phyloP scores from a whole-genome alignment of 2,329 filamentous ascomycete genomes.

The Clonostachys rhizophaga region DNA sequence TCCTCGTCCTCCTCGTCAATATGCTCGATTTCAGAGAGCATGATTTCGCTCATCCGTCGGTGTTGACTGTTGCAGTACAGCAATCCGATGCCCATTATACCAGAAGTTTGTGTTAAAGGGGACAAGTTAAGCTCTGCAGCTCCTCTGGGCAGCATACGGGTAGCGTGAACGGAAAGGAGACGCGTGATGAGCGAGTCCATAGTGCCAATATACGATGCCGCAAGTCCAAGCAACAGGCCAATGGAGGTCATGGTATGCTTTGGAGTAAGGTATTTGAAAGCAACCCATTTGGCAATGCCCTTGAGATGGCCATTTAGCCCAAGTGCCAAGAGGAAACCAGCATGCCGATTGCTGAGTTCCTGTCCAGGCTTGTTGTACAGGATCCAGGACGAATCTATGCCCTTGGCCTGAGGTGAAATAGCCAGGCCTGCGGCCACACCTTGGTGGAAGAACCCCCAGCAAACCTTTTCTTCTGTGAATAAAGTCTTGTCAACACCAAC shows the following conservation, averaged over 20 bases:
- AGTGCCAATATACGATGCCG: slow-evolving; percentile 90
- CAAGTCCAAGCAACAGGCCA: slow-evolving; percentile 84
- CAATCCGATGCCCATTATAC: slow-evolving; percentile 93
- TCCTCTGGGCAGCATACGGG: slow-evolving; percentile 85
- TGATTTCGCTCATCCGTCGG: slow-evolving; percentile 96
- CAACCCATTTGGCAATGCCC: slow-evolving; percentile 93
- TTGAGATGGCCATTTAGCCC: slow-evolving; percentile 95
- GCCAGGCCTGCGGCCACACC: slow-evolving; percentile 89
- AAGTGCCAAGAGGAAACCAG: slow-evolving; percentile 84
- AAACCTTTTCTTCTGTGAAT: slow-evolving; percentile 94
- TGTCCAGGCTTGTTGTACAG: slow-evolving; percentile 88
- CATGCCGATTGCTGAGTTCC: slow-evolving; percentile 93
- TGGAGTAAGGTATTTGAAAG: slow-evolving; percentile 97
- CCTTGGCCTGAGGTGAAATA: slow-evolving; percentile 83
- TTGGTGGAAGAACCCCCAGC: slow-evolving; percentile 98
- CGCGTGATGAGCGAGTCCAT: slow-evolving; percentile 97
- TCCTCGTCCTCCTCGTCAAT: slow-evolving; percentile 77
- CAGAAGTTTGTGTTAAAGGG: slow-evolving; percentile 88
- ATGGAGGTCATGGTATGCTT: slow-evolving; percentile 99
- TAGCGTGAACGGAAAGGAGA: slow-evolving; percentile 91
- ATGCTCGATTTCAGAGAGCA: slow-evolving; percentile 95
- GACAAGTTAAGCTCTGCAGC: slow-evolving; percentile 93
- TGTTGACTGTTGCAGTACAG: slow-evolving; percentile 95
- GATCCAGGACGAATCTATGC: slow-evolving; percentile 98
- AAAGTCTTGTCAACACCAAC: slow-evolving; percentile 85